Evolutionary conservation across 2,329 filamentous ascomycete genomes (phyloP), one percentile per base, ranked within the genome.

Genomic region (Hymenoscyphus linearis): DNA sequence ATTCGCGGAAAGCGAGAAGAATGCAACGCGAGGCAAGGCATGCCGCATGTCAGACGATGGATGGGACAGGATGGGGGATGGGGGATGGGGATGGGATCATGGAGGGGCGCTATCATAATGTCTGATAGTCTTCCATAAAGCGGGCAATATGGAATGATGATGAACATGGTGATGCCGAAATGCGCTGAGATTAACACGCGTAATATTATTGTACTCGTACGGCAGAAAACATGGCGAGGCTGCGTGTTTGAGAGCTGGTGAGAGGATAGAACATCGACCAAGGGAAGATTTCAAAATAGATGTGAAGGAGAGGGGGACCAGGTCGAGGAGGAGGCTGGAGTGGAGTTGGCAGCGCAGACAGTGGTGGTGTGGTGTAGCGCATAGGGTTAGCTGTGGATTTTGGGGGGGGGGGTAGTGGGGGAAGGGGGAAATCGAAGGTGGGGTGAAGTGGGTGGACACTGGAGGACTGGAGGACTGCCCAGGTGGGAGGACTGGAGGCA

Each of bases 201-300:
- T 22, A 47, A 47, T 47, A 47, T 47, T 47, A n/a, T n/a, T n/a
- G n/a, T n/a, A n/a, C n/a, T n/a, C n/a, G 40, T 47, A 47, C 37
- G 60, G 57, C 56, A 58, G 60, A 62, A 62, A 62, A 60, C 57
- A 57, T 57, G 52, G 40, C 37, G 37, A 59, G 57, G 52, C 53
- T 52, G 60, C 56, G 31, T 22, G 40, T 47, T 47, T 47, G 40
- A 47, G 40, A n/a, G n/a, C n/a, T n/a, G n/a, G n/a, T n/a, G n/a
- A n/a, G n/a, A n/a, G n/a, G n/a, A n/a, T n/a, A n/a, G n/a, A n/a
- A n/a, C n/a, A n/a, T n/a, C n/a, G n/a, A n/a, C n/a, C n/a, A n/a
- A n/a, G n/a, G n/a, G n/a, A n/a, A n/a, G n/a, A n/a, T n/a, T n/a
- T n/a, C n/a, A n/a, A n/a, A n/a, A n/a, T n/a, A n/a, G n/a, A n/a